Percentiles rank a stretch among this genome's conserved stretches.
Conservation (phyloP, 1,284 basidiomycete species). For the Pseudozyma sp. region DNA sequence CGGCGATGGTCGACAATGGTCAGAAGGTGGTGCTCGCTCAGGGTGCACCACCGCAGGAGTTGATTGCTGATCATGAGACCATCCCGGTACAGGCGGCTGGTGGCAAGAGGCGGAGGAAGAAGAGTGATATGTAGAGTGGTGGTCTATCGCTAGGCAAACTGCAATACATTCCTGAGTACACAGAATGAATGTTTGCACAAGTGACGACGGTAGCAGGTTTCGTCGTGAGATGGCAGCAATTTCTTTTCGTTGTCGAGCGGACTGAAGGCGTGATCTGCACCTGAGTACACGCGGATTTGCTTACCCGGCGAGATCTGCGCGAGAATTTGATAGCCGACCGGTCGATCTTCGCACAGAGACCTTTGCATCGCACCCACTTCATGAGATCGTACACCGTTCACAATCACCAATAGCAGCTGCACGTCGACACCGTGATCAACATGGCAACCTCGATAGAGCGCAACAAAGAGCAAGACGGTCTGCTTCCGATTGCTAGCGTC, state of each 20-base stretch:
- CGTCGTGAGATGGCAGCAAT: too few relatives aligned
- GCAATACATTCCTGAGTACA: too few relatives aligned
- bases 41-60: conserved; percentile 39
- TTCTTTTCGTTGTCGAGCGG: too few relatives aligned
- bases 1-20: conserved; percentile 38
- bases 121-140: not conserved
- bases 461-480: conserved; percentile 10
- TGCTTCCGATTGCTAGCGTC: conserved; percentile 3
- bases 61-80: conserved; percentile 34
- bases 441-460: not conserved
- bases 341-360: too few relatives aligned
- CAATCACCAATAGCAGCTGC: too few relatives aligned
- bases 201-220: too few relatives aligned
- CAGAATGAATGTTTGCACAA: too few relatives aligned
- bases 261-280: too few relatives aligned
- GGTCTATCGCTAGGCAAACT: too few relatives aligned
- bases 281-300: too few relatives aligned
- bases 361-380: not conserved
- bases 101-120: conserved; percentile 15
- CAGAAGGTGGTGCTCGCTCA: conserved; percentile 37
- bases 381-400: not conserved
- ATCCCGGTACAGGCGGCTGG: conserved; percentile 22
- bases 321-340: too few relatives aligned
- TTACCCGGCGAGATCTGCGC: too few relatives aligned
- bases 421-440: not conserved